phyloP scores from a whole-genome alignment of 2,329 filamentous ascomycete genomes.

The Cadophora luteo-olivacea region DNA sequence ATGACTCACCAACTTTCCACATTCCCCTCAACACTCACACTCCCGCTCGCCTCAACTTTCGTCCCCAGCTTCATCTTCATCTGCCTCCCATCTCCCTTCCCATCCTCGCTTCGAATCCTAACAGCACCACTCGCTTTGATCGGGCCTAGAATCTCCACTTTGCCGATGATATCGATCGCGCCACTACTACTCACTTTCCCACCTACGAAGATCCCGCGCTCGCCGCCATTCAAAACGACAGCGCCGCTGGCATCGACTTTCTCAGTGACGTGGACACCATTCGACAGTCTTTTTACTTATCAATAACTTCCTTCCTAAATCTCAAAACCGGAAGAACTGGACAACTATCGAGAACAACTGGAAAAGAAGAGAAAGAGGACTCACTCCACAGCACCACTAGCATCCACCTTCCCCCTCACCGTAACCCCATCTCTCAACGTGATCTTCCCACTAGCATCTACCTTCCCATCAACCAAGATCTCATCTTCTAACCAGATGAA shows the following conservation, averaged over 20 bases:
- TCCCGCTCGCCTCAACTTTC: slow-evolving; percentile 22
- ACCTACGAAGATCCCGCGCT: slow-evolving; percentile 23
- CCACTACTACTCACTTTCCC: slow-evolving; percentile 29
- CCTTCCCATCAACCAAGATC: slow-evolving; percentile 28
- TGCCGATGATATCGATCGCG: slow-evolving; percentile 27
- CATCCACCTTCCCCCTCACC: slow-evolving; percentile 31
- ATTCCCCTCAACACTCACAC: slow-evolving; percentile 29
- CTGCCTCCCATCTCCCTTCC: background rate
- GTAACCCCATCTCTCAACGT: slow-evolving; percentile 25
- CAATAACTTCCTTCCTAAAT: background rate
- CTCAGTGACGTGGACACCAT: slow-evolving; percentile 22
- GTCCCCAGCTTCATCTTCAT: slow-evolving; percentile 28
- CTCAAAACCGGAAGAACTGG: too few species aligned
- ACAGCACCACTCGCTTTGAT: slow-evolving; percentile 31
- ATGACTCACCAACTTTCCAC: slow-evolving; percentile 23
- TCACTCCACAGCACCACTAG: slow-evolving; percentile 25
- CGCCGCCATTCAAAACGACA: slow-evolving; percentile 26
- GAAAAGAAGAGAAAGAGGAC: background rate
- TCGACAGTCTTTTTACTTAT: background rate
- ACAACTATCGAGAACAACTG: too few species aligned
- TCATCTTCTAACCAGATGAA: slow-evolving; percentile 26
- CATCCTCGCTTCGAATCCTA: slow-evolving; percentile 24
- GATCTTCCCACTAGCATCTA: slow-evolving; percentile 27
- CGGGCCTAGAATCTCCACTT: slow-evolving; percentile 27
- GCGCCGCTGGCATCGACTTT: slow-evolving; percentile 30